Evolutionary conservation across 306 rosid species (phyloP).

Genomic region (Potentilla sterilis): DNA sequence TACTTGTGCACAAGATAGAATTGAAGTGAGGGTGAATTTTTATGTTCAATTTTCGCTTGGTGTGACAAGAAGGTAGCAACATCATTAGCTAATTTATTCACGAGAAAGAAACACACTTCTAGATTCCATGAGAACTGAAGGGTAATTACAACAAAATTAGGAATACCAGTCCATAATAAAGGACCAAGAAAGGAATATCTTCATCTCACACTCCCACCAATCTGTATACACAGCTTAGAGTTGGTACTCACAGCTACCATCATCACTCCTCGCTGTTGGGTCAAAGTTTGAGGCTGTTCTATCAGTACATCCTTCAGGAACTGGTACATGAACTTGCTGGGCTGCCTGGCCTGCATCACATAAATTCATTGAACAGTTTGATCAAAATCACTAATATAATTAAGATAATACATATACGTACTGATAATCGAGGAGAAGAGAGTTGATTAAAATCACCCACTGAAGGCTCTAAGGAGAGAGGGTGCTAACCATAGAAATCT

Average conservation of each 20-base stretch:
- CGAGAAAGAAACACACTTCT: not conserved
- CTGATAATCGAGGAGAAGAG: not conserved
- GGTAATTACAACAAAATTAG: not conserved
- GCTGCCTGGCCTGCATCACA: slow-evolving; percentile 41
- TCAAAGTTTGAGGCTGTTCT: slow-evolving; percentile 36
- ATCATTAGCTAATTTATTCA: slow-evolving; percentile 5
- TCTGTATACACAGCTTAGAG: slow-evolving; percentile 10
- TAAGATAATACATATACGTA: not conserved
- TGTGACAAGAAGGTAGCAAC: not conserved
- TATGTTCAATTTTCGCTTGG: not conserved
- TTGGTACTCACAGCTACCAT: slow-evolving; percentile 38
- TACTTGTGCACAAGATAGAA: not conserved
- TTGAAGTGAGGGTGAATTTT: not conserved
- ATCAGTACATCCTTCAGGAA: slow-evolving; percentile 49
- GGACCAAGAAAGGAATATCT: slow-evolving; percentile 6
- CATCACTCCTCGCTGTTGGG: slow-evolving; percentile 41
- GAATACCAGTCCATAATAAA: slow-evolving; percentile 6
- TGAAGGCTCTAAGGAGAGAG: not conserved
- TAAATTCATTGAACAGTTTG: not conserved
- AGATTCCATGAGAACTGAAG: not conserved
- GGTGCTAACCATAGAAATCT: slow-evolving; percentile 37
- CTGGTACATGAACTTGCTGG: slow-evolving; percentile 41
- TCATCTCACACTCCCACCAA: not conserved
- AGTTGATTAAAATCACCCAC: not conserved
- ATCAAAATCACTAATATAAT: not conserved